Base-by-base conservation (phyloP, 108 stramenopile genomes). In the Skeletonema potamos region DNA sequence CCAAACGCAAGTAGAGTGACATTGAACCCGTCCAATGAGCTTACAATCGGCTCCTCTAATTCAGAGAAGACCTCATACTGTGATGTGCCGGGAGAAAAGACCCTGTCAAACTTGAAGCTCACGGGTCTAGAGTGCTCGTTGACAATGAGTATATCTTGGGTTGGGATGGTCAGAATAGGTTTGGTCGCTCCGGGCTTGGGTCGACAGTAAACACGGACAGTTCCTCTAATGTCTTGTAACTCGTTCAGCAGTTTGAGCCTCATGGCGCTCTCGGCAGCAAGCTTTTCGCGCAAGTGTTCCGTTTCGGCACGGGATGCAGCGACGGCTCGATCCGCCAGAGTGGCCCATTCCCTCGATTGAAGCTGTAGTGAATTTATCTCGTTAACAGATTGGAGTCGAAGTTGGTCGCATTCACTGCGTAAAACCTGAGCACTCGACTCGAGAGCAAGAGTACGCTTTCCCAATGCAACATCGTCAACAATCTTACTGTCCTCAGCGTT, bases 1-100 rank as follows among this genome's bases (percentile, higher is more conserved):
- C 99, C 99, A 72, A 96, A 98, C 2, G 96, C 93, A 68, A 99
- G 86, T 17, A 99, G 70, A 75, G 96, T 97, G 6, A 95, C 90
- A 27, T 96, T 97, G 84, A 86, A 97, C 2, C 99, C 99, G 81
- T 98, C 98, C 56, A 99, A 64, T 9, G 87, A 96, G 61, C 92
- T 86, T 12, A 93, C 70, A 10, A 97, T 90, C 3, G 98, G 84
- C 18, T 88, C 89, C 41, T 94, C 86, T 15, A 99, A 85, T 72
- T 98, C 96, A 15, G 76, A 83, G 58, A 97, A 99, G 1, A 99
- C 82, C 57, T 95, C 92, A 27, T 72, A 57, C 56, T 99, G 97
- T 6, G 60, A 54, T 24, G 84, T 54, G 41, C 75, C 66, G 0
- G 90, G 81, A 24, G 76, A 73, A 72, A 99, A 96, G 8, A 99